Evolutionary conservation across 257 asterid species (phyloP).

Genomic region (Ophiorrhiza pumila): DNA sequence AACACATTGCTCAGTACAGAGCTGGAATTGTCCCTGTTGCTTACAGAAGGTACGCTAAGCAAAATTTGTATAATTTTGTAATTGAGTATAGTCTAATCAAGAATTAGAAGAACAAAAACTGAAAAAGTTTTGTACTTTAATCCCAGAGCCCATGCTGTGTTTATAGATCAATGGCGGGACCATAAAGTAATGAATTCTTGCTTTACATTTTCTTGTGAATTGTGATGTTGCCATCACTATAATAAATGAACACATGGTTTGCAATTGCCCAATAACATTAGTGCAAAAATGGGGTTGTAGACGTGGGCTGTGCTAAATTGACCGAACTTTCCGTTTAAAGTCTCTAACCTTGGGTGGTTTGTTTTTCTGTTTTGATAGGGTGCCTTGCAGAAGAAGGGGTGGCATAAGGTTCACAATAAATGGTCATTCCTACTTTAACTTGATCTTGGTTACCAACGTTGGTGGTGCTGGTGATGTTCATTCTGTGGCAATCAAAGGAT

Average conservation of each 20-base stretch:
- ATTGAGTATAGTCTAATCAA: neutral
- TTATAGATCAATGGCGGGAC: neutral
- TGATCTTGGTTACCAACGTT: slow-evolving; percentile 75
- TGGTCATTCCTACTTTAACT: slow-evolving; percentile 86
- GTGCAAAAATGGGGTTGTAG: neutral
- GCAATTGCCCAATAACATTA: neutral
- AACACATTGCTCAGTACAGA: slow-evolving; percentile 71
- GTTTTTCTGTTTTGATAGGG: slow-evolving; percentile 37
- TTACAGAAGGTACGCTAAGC: slow-evolving; percentile 51
- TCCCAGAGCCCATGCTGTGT: neutral
- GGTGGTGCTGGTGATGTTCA: slow-evolving; percentile 91
- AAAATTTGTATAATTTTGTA: neutral
- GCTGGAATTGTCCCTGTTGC: slow-evolving; percentile 94
- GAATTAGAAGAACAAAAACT: neutral
- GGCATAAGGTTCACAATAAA: slow-evolving; percentile 86
- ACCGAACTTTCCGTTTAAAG: too few species aligned
- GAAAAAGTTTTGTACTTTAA: neutral
- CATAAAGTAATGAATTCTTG: neutral
- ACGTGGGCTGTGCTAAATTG: neutral
- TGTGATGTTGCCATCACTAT: slow-evolving; percentile 6
- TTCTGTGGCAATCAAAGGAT: slow-evolving; percentile 67
- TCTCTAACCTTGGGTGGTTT: neutral
- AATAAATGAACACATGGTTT: neutral
- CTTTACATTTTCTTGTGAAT: neutral
- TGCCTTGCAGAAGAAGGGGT: slow-evolving; percentile 72